Evolutionary conservation across 306 rosid genomes (phyloP), one percentile per base, ranked within the genome.

Genomic region (Cucumis hystrix): DNA sequence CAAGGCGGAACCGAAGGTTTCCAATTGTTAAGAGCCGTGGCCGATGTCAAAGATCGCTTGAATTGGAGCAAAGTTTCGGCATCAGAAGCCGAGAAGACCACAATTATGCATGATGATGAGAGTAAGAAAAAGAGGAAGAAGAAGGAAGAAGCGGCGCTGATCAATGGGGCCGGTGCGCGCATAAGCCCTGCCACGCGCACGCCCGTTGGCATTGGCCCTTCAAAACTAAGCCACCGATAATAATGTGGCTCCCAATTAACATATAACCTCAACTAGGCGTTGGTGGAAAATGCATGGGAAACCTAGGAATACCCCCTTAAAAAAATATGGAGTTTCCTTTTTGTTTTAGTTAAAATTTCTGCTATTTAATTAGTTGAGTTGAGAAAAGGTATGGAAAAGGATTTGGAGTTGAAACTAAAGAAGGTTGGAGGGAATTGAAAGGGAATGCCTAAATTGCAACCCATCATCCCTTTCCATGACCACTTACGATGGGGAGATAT

Each of bases 131-230:
- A 10, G 28, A 41, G 4, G 41, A 76, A 10, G 28, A 66, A 7
- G 23, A 67, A 17, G 14, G 47, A n/a, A 30, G 47, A n/a, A 30
- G 25, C 45, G 33, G 52, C n/a, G 70, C 41, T 41, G 15, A 77
- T 81, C 73, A 75, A 52, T 75, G 88, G 97, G 86, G 92, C 91
- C 74, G 88, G 96, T 87, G 92, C 97, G 97, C 98, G 96, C 96
- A 82, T 87, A 80, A 69, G 87, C 85, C 40, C 78, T 70, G 80
- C 79, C 80, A 75, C 80, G 96, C 89, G 96, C 97, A 90, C 97
- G 86, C 96, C 97, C 97, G 85, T 88, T 76, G 77, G 80, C 89
- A 60, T 68, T 45, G 57, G 39, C 57, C 57, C 17, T 18, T 23
- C 77, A 39, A 25, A 47, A 28, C 47, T 37, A 12, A 16, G 15